Percentiles rank a stretch among this genome's conserved stretches.
Evolutionary conservation across 306 rosid species (phyloP).

Genomic region (Hippophae rhamnoides): DNA sequence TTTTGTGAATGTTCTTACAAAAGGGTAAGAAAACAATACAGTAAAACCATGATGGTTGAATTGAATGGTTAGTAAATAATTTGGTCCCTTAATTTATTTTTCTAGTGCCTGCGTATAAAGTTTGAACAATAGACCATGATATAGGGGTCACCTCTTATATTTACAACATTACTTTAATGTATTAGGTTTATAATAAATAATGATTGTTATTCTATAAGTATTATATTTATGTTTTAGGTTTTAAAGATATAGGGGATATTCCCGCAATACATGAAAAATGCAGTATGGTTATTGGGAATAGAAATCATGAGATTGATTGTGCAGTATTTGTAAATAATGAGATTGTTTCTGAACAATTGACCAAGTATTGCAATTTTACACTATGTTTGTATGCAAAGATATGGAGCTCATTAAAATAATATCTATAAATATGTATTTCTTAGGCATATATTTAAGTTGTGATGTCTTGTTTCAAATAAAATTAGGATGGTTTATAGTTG

Average conservation of each 20-base stretch:
- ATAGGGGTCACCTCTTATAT: background rate
- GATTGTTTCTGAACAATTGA: conserved; percentile 83
- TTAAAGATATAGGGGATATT: conserved; percentile 22
- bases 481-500: too few relatives aligned
- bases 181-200: background rate
- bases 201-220: background rate
- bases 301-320: conserved; percentile 25
- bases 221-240: conserved; percentile 11
- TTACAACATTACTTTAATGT: background rate
- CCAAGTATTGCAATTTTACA: conserved; percentile 45
- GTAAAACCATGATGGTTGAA: conserved; percentile 14
- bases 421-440: background rate
- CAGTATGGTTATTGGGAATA: conserved; percentile 26
- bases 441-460: too few relatives aligned
- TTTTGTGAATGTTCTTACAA: conserved; percentile 30
- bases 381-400: background rate
- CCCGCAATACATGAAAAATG: conserved; percentile 26
- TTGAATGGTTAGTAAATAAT: conserved; percentile 28
- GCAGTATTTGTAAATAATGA: conserved; percentile 59
- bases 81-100: background rate
- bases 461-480: too few relatives aligned
- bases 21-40: conserved; percentile 19
- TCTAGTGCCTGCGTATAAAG: too few relatives aligned
- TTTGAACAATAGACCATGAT: background rate
- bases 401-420: background rate